Percentiles rank a stretch among this genome's conserved stretches.
phyloP scores from a whole-genome alignment of 768 basidiomycete genomes.

The Pleurotus djamor region DNA sequence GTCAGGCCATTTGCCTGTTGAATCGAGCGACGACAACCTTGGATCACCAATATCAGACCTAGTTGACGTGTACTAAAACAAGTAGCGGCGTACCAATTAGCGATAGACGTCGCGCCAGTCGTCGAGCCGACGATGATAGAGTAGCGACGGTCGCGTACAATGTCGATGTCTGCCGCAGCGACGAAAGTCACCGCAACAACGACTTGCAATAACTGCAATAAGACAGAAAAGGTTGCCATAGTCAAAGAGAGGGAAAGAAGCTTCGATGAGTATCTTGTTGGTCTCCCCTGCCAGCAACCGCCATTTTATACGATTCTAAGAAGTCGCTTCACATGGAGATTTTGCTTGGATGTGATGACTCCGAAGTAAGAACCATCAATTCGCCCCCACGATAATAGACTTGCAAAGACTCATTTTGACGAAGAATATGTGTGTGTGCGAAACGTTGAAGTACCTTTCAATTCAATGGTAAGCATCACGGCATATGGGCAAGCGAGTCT shows the following conservation, averaged over 20 bases:
- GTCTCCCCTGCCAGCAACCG: background rate
- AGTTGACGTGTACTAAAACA: no score
- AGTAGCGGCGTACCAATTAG: conserved; percentile 25
- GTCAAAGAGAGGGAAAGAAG: no score
- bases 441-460: background rate
- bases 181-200: background rate
- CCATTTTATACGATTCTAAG: conserved; percentile 1
- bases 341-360: background rate
- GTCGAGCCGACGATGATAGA: conserved; percentile 36
- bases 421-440: no score
- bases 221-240: background rate
- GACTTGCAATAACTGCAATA: background rate
- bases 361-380: background rate
- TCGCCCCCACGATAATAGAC: conserved; percentile 1
- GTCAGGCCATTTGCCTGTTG: conserved; percentile 41
- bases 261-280: background rate
- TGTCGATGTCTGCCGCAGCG: conserved; percentile 25
- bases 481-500: background rate
- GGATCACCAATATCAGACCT: background rate
- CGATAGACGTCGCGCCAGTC: conserved; percentile 34
- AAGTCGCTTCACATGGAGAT: background rate
- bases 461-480: background rate
- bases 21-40: conserved; percentile 28
- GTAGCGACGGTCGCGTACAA: conserved; percentile 31
- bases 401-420: conserved; percentile 1